Evolutionary conservation across 768 basidiomycete genomes (phyloP), one percentile per base, ranked within the genome.

Genomic region (Mycena sanguinolenta): DNA sequence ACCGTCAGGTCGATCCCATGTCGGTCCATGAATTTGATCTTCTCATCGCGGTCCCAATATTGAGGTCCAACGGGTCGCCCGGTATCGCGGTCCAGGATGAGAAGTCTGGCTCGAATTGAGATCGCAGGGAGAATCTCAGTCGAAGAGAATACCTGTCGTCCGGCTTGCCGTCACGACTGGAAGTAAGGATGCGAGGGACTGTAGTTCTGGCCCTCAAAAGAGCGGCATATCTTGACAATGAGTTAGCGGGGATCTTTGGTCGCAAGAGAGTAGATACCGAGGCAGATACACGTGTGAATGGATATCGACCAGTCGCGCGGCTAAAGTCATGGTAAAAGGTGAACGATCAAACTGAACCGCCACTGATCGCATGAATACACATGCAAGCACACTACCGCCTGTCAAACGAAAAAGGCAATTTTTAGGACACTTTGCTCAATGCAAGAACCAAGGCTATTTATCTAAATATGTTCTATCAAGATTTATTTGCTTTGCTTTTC

Each of bases 31-130:
- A 96, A 97, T 74, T 83, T 84, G 50, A 97, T 82, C 80, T 96
- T 96, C 77, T 92, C 91, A 65, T 84, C 82, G 54, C 89, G 79
- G 69, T 95, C 92, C 92, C 92, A 95, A 77, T 95, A 95, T 84
- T 95, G 94, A 27, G 91, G 83, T 17, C 94, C 93, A 46, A 96
- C 88, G 16, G 95, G 95, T 23, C 94, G 85, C 27, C 95, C 95
- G 65, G 92, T 93, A 75, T 95, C 94, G 71, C 94, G 86, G 70
- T 95, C 91, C 58, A 96, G 80, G 73, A 96, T 95, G 71, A 95
- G 76, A 1, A 95, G 81, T 19, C 55, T 55, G 54, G 4, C 53
- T 30, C 17, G 28, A 17, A 9, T 28, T 17, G 13, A 32, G 28
- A 32, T 21, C 28, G 28, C 30, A 32, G 53, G 5, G 17, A 17